Base-by-base conservation (phyloP, 2,329 filamentous ascomycete genomes). In the Macrophomina phaseolina region DNA sequence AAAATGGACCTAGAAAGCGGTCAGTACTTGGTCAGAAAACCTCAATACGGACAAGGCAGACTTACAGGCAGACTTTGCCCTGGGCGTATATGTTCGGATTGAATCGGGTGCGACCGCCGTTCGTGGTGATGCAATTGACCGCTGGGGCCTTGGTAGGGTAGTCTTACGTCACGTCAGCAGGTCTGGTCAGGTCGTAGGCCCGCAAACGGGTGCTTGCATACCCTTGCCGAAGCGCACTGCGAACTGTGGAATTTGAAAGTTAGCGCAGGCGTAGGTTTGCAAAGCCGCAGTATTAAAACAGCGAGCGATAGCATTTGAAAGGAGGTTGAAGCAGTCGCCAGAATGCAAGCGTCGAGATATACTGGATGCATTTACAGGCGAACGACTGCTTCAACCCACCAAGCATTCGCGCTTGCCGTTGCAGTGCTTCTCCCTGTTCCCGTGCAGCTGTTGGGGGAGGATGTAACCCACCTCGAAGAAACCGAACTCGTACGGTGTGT, bases 11-110 rank as follows among this genome's bases (percentile, higher is more conserved):
- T 94, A 67, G 64, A 71, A 52, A 51, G 46, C 62, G 46, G 60
- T 73, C 66, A 71, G 66, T 32, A 32, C 40, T 32, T 4, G 23
- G 51, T 56, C 63, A 32, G 30, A 48, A 6, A 30, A 55, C 12
- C 23, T 14, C 32, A 8, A 28, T 9, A 36, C 32, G 9, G 16
- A 18, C 30, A 6, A n/a, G 5, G 16, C 16, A 16, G 14, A 85
- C 90, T 83, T 79, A 96, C 88, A 99, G 80, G 82, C 95, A 99
- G 66, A 99, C 94, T 80, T 94, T 96, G 58, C 95, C 95, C 60
- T 83, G 88, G 1, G 93, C 85, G 76, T 99, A 99, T 68, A 99
- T 97, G 75, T 99, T 99, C 3, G 95, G 95, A 74, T 97, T 97
- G 83, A 98, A 98, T 7, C 95, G 89, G 75, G 90, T 93, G 67